phyloP scores from a whole-genome alignment of 2,329 filamentous ascomycete species.

The Aureobasidium zeae region DNA sequence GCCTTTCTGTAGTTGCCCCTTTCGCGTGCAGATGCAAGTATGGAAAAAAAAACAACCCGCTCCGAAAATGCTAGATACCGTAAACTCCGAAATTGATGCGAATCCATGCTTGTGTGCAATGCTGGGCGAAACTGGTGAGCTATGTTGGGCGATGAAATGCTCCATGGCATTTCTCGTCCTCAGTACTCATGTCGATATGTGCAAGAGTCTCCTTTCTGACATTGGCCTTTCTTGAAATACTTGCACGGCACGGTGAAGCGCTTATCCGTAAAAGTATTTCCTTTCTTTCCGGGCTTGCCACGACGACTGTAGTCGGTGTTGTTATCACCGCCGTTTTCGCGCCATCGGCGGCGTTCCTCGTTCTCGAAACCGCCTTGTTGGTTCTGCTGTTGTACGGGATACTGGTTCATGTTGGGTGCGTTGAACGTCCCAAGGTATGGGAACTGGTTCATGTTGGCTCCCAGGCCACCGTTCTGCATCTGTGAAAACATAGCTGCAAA shows the following conservation, averaged over 20 bases:
- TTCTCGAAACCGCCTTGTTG: constrained; percentile 25
- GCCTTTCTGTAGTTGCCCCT: constrained; percentile 1
- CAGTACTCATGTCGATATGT: constrained; percentile 24
- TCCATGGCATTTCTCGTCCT: constrained; percentile 1
- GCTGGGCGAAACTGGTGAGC: not conserved
- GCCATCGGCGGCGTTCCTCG: constrained; percentile 29
- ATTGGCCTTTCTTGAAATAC: constrained; percentile 46
- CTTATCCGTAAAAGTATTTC: constrained; percentile 19
- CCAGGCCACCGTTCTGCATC: constrained; percentile 16
- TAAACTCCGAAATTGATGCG: constrained; percentile 1
- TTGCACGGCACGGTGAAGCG: constrained; percentile 36
- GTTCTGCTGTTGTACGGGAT: constrained; percentile 16
- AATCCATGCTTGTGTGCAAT: constrained; percentile 8
- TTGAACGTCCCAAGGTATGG: constrained; percentile 6
- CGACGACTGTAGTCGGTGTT: constrained; percentile 15
- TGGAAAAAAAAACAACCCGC: not conserved
- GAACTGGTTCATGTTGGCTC: constrained; percentile 15
- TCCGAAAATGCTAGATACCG: not conserved
- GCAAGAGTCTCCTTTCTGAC: constrained; percentile 44
- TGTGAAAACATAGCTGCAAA: constrained; percentile 18
- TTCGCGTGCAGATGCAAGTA: not conserved
- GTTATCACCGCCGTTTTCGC: constrained; percentile 24
- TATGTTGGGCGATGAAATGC: not conserved
- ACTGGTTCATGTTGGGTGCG: not conserved
- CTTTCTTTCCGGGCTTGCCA: constrained; percentile 18